Conservation (phyloP, 148 eudicot genomes). For the Heliosperma pusillum region DNA sequence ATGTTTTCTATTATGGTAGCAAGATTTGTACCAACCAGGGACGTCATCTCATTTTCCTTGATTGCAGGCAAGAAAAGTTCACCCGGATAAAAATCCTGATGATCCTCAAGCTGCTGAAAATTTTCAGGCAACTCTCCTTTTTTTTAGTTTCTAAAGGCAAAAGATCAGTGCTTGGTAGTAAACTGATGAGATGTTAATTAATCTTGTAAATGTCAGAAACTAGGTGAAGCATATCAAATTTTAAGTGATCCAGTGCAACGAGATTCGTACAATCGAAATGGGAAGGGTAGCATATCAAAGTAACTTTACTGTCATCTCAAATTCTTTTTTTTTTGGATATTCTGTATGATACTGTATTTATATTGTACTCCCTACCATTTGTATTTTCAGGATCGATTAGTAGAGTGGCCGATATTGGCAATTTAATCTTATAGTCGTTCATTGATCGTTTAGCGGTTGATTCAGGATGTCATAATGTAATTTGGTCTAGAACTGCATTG, state of each 20-base stretch:
- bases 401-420: too few species aligned
- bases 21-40: too few species aligned
- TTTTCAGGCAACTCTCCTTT: constrained; percentile 62
- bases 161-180: background rate
- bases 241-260: constrained; percentile 82
- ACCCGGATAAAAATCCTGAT: constrained; percentile 87
- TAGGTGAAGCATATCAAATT: constrained; percentile 96
- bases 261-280: constrained; percentile 80
- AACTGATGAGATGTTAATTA: constrained; percentile 1
- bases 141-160: background rate
- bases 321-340: too few species aligned
- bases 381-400: too few species aligned
- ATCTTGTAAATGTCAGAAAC: constrained; percentile 36
- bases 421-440: too few species aligned
- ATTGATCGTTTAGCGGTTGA: too few species aligned
- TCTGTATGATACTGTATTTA: too few species aligned
- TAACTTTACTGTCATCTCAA: constrained; percentile 11
- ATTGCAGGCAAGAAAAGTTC: constrained; percentile 80
- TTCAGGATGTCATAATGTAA: too few species aligned
- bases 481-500: too few species aligned
- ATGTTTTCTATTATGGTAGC: too few species aligned
- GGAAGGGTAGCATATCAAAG: constrained; percentile 77
- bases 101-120: constrained; percentile 88
- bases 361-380: too few species aligned
- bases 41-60: background rate